Evolutionary conservation across 352 stramenopile genomes (phyloP), one percentile per base, ranked within the genome.

Genomic region (Pythium utonaiense): DNA sequence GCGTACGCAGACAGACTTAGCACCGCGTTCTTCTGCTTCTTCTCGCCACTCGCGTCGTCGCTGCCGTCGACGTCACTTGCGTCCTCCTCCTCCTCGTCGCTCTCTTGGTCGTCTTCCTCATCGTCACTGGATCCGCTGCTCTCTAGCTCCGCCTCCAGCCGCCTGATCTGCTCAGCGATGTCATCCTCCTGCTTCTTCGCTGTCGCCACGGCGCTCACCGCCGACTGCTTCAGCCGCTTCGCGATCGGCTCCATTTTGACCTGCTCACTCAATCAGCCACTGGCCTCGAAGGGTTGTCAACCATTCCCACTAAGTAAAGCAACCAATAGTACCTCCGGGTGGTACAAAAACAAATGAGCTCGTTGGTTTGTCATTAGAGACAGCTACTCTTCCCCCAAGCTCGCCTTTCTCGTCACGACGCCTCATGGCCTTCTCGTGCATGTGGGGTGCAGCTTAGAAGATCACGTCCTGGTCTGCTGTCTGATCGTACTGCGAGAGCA

Each of bases 161-260:
- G 74, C 40, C 77, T 80, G 57, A 94, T 94, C 22, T 69, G 70
- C 10, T 81, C 79, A 2, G 77, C 76, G 17, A 94, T 73, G 58
- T 92, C 77, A 16, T 92, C 78, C 12, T 80, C 69, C 17, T 54
- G 22, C 60, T 74, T 69, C 36, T 67, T 69, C 27, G 30, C 53
- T 22, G 51, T 66, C 21, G 56, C 12, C 0, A 53, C 48, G 27
- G 24, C 53, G 57, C 70, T 59, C 41, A 93, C 82, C 25, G 71
- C 84, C 19, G 81, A 93, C 67, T 91, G 81, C 63, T 79, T 77
- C n/a, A 93, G 68, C 3, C 82, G 78, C 71, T 93, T 93, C 5
- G 84, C 82, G 63, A 93, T 93, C 56, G 84, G 84, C 77, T 90
- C 79, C 75, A 90, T 57, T 28, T 34, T 38, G 27, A 34, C 25